Base-by-base conservation (phyloP, 2,329 filamentous ascomycete species). In the Zasmidium cellare region DNA sequence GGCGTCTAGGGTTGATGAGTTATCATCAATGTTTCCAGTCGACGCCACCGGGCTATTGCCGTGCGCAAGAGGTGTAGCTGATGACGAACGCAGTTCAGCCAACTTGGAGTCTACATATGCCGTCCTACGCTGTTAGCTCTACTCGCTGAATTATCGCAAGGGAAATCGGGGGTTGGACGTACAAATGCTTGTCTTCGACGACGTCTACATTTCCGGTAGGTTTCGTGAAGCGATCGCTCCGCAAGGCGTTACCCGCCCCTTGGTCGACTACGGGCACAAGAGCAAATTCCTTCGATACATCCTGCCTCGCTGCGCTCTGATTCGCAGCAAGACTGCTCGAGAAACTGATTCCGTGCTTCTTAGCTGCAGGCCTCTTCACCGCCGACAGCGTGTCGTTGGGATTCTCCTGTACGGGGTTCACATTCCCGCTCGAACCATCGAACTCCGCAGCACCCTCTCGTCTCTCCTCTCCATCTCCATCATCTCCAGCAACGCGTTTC, bases 101-200 rank as follows among this genome's bases (percentile, higher is more conserved):
- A 92, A 78, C 75, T 88, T 86, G 67, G 88, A 87, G 80, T 92
- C 89, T 91, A 92, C 87, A 77, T 90, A 92, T 77, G 87, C 85
- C 82, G 85, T 88, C 88, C 89, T 92, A 79, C 81, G 82, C 79
- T 75, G 85, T 92, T 85, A 92, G 89, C 76, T 72, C 57, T 63
- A 65, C 47, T 44, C 54, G 70, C 59, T 22, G 14, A 38, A 3
- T 24, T 20, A 28, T 52, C 7, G 12, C 19, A 38, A 18, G 19
- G 25, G 11, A 46, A 25, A 50, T 62, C n/a, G 9, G 44, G 16
- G 62, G 55, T 9, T 35, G 56, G 45, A 84, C 87, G 86, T 82
- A 93, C 90, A 93, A 91, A 77, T 92, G 89, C 75, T 81, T 87
- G 72, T 92, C 88, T 41, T 79, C 74, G 20, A 84, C 72, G 56